phyloP scores from a whole-genome alignment of 2,329 filamentous ascomycete genomes.

The Septoria linicola region DNA sequence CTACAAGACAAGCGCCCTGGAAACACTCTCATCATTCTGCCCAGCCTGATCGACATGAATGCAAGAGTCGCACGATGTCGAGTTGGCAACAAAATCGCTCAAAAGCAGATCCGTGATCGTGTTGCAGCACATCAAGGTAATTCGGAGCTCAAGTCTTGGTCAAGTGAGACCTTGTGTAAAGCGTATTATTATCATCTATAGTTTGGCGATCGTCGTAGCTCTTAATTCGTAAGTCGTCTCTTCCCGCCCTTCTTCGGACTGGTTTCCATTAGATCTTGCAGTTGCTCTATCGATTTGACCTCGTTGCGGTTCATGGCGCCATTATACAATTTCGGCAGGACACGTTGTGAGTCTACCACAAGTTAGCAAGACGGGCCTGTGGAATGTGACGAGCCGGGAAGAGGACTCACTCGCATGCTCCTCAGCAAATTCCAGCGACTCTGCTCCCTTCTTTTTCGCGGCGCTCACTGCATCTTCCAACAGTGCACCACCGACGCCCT shows the following conservation, averaged over 20 bases:
- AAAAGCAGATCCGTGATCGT: too few species aligned
- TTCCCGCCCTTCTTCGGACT: constrained; percentile 25
- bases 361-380: neutral
- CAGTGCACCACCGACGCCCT: constrained; percentile 70
- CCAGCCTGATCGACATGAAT: too few species aligned
- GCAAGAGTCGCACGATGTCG: too few species aligned
- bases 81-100: too few species aligned
- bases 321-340: constrained; percentile 65
- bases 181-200: constrained; percentile 9
- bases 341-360: constrained; percentile 48
- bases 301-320: constrained; percentile 60
- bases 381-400: constrained; percentile 17
- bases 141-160: too few species aligned
- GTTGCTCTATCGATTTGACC: constrained; percentile 49
- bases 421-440: constrained; percentile 68
- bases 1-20: too few species aligned
- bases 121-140: too few species aligned
- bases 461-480: constrained; percentile 70
- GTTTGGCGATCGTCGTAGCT: constrained; percentile 11
- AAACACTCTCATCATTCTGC: too few species aligned
- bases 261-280: constrained; percentile 39
- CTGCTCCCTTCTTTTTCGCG: constrained; percentile 67
- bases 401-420: constrained; percentile 70
- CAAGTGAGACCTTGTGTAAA: neutral
- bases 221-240: constrained; percentile 15